Base-by-base conservation (phyloP, 495 filamentous ascomycete species). In the Pyrenopolyporus hunteri region DNA sequence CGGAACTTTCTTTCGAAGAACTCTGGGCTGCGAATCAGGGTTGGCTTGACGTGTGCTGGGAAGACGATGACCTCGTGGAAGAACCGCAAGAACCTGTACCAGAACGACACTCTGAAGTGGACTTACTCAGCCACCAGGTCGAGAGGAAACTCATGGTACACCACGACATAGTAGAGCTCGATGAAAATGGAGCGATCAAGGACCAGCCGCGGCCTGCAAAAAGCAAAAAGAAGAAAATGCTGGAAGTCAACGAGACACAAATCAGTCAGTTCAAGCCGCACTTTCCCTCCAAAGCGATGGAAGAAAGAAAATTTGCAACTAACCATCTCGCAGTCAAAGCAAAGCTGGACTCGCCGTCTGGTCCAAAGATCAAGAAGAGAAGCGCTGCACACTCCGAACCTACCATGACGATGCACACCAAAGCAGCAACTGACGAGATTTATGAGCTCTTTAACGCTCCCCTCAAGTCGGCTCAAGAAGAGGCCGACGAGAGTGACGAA, bases 391-490 rank as follows among this genome's bases (percentile, higher is more conserved):
- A 83, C 9, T 73, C 82, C 1, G 92, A 96, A 69, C 90, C 92
- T 20, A 98, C 94, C 1, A 97, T 98, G 93, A 98, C 94, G 1
- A 83, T 98, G 60, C 90, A 97, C 68, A 98, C 94, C 13, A 90
- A 86, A 46, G 93, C 93, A 48, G 94, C 94, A 1, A 97, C 92
- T 43, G 93, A 98, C 67, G 95, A 98, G 60, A 97, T 98, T 43
- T 96, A 98, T 72, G 91, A 89, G 57, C 87, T 98, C 33, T 98
- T 98, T 76, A 98, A 94, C 66, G 91, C 95, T 40, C 93, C 95
- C 6, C 72, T 96, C 39, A 85, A 90, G 64, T 63, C 80, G 10
- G 64, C 63, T 2, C 60, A 64, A 26, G 69, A 77, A 13, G 72
- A 80, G 8, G 71, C 67, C 28, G 75, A 74, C 25, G 80, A 78